phyloP scores from a whole-genome alignment of 805 yeast genomes.

The Metschnikowia proteae region DNA sequence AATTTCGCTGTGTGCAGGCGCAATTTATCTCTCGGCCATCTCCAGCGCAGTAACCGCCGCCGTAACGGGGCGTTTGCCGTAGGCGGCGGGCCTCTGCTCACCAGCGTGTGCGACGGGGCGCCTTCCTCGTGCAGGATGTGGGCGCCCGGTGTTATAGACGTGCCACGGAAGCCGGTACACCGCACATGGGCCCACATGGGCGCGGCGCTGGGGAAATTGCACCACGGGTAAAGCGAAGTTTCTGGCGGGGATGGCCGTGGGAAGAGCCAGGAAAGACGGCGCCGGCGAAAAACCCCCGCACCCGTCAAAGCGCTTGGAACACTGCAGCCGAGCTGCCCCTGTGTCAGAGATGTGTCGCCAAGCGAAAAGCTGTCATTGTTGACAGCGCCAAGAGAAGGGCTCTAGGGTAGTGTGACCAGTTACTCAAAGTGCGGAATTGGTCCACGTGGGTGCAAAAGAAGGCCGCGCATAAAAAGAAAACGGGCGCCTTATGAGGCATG shows the following conservation, averaged over 20 bases:
- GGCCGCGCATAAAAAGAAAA: neutral
- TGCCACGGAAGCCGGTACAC: neutral
- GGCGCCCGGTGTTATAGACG: neutral
- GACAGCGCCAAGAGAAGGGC: conserved; percentile 2
- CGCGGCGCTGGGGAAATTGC: conserved; percentile 4
- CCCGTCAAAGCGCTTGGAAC: too few relatives aligned
- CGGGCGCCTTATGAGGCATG: neutral
- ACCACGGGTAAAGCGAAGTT: neutral
- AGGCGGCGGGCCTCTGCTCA: too few relatives aligned
- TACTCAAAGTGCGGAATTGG: conserved; percentile 10
- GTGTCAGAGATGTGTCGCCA: conserved; percentile 1
- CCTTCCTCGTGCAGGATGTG: neutral
- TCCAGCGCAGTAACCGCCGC: neutral
- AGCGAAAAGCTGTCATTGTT: conserved; percentile 6
- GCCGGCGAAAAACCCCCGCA: too few relatives aligned
- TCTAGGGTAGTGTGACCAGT: conserved; percentile 15
- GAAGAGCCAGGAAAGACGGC: too few relatives aligned
- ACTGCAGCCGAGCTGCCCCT: too few relatives aligned
- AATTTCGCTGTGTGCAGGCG: neutral
- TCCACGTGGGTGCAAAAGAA: conserved; percentile 18
- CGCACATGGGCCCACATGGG: conserved; percentile 8
- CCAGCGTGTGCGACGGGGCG: neutral
- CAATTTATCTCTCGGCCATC: neutral
- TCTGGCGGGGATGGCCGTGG: too few relatives aligned
- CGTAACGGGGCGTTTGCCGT: too few relatives aligned